A percentile compares a stretch with the other conserved stretches of the same genome.
phyloP scores from a whole-genome alignment of 2,329 filamentous ascomycete genomes.

The Colletotrichum endophyticum region DNA sequence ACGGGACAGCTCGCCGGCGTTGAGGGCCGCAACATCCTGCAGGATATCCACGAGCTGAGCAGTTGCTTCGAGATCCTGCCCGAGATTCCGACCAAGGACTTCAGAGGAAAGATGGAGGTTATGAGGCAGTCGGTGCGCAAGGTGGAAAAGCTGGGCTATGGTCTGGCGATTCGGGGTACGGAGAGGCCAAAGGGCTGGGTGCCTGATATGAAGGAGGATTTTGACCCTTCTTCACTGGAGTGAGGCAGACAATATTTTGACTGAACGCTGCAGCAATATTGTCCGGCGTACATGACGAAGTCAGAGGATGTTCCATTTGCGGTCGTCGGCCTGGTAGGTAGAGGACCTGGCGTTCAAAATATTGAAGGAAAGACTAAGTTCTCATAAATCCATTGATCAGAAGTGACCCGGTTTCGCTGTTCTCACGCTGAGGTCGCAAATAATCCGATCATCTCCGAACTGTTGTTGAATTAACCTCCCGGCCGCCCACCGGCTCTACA shows the following conservation, averaged over 20 bases:
- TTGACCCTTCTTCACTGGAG: slow-evolving; percentile 7
- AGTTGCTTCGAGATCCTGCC: slow-evolving; percentile 77
- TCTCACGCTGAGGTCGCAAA: neutral
- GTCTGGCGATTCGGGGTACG: slow-evolving; percentile 82
- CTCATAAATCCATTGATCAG: fast-evolving
- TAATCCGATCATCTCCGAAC: neutral
- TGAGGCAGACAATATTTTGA: neutral
- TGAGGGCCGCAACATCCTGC: slow-evolving; percentile 65
- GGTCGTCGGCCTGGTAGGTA: neutral
- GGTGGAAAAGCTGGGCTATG: slow-evolving; percentile 90
- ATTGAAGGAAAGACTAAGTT: neutral
- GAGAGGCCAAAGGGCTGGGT: slow-evolving; percentile 93
- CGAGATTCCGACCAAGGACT: slow-evolving; percentile 60
- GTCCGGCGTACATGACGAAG: neutral
- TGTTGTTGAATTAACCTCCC: neutral
- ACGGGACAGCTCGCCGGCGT: slow-evolving; percentile 58
- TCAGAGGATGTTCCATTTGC: neutral
- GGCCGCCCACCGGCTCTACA: neutral
- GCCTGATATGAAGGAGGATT: slow-evolving; percentile 66
- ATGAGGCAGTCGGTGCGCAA: slow-evolving; percentile 92
- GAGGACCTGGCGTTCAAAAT: neutral
- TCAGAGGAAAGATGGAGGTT: slow-evolving; percentile 80
- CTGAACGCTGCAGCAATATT: neutral
- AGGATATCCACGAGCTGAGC: slow-evolving; percentile 80
- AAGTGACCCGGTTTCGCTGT: neutral